Percentiles rank a stretch among this genome's conserved stretches.
Conservation (phyloP, 306 rosid genomes). For the Pterocarpus macrocarpus region DNA sequence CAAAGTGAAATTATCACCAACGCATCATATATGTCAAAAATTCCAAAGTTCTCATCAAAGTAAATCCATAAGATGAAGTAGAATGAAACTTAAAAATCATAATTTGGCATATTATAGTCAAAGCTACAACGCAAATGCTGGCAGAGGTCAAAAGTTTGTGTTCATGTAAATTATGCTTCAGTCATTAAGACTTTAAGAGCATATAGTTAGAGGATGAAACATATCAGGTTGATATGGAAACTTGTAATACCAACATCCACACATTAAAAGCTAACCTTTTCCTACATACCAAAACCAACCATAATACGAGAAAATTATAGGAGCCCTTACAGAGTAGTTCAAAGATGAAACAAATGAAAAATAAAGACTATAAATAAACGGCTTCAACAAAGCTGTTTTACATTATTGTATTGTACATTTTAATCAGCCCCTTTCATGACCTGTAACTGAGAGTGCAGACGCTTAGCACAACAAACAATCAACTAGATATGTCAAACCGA, state of each 20-base stretch:
- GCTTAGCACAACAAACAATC: slow-evolving; percentile 14
- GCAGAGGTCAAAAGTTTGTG: background rate
- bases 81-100: background rate
- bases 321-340: background rate
- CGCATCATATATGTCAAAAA: background rate
- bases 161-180: slow-evolving; percentile 13
- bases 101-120: slow-evolving; percentile 6
- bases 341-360: background rate
- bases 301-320: slow-evolving; percentile 23
- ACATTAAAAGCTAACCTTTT: background rate
- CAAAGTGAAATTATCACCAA: background rate
- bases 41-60: background rate
- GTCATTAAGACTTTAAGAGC: slow-evolving; percentile 25
- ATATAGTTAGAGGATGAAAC: background rate
- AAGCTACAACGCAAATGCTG: slow-evolving; percentile 21
- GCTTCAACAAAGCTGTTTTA: slow-evolving; percentile 35
- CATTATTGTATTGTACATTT: background rate
- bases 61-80: background rate
- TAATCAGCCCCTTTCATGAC: slow-evolving; percentile 12
- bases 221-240: background rate
- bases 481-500: slow-evolving; percentile 1
- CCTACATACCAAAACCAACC: background rate
- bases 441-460: background rate
- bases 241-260: slow-evolving; percentile 19
- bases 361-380: background rate